Evolutionary conservation across 1,284 basidiomycete genomes (phyloP), one percentile per base, ranked within the genome.

Genomic region (Sporisorium exsertum): DNA sequence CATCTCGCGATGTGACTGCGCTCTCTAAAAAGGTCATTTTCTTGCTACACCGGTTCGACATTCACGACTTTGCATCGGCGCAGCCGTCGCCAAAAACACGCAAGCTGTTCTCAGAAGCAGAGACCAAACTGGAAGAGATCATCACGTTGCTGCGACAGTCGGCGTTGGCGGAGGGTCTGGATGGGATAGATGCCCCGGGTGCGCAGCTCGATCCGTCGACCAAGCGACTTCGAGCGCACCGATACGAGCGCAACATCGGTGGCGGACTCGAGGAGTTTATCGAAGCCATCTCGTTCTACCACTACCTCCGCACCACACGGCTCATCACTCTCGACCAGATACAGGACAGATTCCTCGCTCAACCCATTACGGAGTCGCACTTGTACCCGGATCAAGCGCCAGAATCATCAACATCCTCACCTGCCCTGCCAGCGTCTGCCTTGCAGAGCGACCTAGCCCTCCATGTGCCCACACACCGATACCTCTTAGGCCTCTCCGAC

Each of bases 21-120:
- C 88, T 93, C n/a, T 94, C 94, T 51, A 99, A 99, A 86, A 95
- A 94, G 86, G 89, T 92, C 81, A 98, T 99, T 72, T 98, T 98
- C 82, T 91, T 94, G 53, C 89, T 98, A 4, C 96, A 97, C 83
- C 92, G 95, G 46, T 88, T 70, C 53, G 67, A 74, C n/a, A 26
- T 72, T 27, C 47, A 45, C 7, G 63, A 68, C 33, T 67, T 72
- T 40, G 71, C 59, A 16, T 57, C 70, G 8, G 5, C 26, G 22
- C 13, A 57, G 18, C 32, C 65, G 10, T 54, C 59, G 1, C 13
- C 46, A 2, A 63, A 63, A 35, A 64, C 72, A 29, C 54, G 29
- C 26, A 59, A 64, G 37, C 90, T 91, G 2, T 89, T 89, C 3
- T 84, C 87, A 3, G 88, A 90, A 57, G 93, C 90, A 0, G 88